Evolutionary conservation across 2,329 filamentous ascomycete species (phyloP).

Genomic region (Didymella glomerata): DNA sequence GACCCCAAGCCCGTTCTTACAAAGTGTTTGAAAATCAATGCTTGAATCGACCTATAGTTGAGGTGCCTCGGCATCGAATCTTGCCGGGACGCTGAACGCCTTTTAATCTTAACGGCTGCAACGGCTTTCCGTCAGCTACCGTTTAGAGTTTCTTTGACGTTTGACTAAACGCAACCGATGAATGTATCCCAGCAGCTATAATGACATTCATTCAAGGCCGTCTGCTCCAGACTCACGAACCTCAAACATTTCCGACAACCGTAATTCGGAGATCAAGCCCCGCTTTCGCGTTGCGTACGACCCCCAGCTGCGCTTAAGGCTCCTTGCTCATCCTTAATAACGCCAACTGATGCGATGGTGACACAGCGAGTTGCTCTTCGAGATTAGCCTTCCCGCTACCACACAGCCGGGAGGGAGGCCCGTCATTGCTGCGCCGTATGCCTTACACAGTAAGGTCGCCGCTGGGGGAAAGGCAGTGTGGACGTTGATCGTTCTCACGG

Average conservation of each 20-base stretch:
- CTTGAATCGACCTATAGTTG: constrained; percentile 5
- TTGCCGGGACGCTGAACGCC: constrained; percentile 19
- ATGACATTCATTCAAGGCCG: constrained; percentile 5
- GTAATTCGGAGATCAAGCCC: constrained; percentile 9
- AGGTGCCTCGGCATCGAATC: constrained; percentile 19
- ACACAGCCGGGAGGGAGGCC: constrained; percentile 34
- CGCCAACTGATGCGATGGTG: constrained; percentile 11
- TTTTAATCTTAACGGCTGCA: constrained; percentile 30
- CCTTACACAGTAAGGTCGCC: constrained; percentile 27
- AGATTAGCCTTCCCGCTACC: constrained; percentile 34
- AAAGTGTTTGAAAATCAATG: constrained; percentile 4
- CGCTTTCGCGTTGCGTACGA: constrained; percentile 8
- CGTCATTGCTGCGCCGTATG: constrained; percentile 30
- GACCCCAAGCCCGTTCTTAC: constrained; percentile 6
- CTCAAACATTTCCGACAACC: constrained; percentile 2
- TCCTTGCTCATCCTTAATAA: constrained; percentile 12
- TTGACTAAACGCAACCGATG: constrained; percentile 31
- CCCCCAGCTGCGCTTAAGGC: constrained; percentile 13
- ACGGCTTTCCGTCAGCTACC: constrained; percentile 16
- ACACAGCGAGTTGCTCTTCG: constrained; percentile 12
- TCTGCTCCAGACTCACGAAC: constrained; percentile 9
- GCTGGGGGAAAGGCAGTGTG: constrained; percentile 21
- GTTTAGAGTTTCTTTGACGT: constrained; percentile 30
- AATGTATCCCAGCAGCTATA: constrained; percentile 22
- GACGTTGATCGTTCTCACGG: constrained; percentile 26